Base-by-base conservation (phyloP, 768 basidiomycete species). In the Chalciporus pseudorubinellus region DNA sequence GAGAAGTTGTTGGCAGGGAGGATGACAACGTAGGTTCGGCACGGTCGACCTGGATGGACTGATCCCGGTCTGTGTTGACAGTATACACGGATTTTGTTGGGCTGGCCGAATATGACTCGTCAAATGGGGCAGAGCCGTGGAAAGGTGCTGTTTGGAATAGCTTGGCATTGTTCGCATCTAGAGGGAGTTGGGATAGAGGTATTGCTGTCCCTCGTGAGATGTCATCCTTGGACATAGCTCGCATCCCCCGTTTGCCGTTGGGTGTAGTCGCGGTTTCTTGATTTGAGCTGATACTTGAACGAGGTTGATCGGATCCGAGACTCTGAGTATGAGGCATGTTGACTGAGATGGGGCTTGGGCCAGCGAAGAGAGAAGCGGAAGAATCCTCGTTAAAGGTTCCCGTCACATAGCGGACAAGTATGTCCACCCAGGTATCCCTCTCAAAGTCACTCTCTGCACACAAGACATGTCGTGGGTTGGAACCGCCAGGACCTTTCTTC, bases 361-460 rank as follows among this genome's bases (percentile, higher is more conserved):
- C 70, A 50, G 74, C 70, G 1, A 65, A 63, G 39, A 74, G 69
- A 46, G 77, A 66, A 29, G 79, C 66, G 48, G 77, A 65, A 8
- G 81, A 71, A 41, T 89, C 87, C 39, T 90, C 87, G 69, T 80
- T 86, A 72, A 91, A 91, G n/a, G 73, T 70, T 29, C 91, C 91
- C 8, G 83, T 80, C 52, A 90, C 89, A 68, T 94, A 93, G 39
- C 88, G 81, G 48, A 97, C 92, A 46, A 99, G 84, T 54, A 92
- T 85, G 51, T 92, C 87, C 22, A 99, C 94, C 97, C 97, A 99
- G 50, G 76, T 80, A 66, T 99, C 97, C 40, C 97, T 80, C 65
- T 95, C 94, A 39, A 78, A 73, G 70, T 99, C 97, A 64, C 92
- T 97, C 71, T 97, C 93, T 0, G 97, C 97, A 63, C 97, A 98